phyloP scores from a whole-genome alignment of 257 asterid species.

The Catharanthus roseus region DNA sequence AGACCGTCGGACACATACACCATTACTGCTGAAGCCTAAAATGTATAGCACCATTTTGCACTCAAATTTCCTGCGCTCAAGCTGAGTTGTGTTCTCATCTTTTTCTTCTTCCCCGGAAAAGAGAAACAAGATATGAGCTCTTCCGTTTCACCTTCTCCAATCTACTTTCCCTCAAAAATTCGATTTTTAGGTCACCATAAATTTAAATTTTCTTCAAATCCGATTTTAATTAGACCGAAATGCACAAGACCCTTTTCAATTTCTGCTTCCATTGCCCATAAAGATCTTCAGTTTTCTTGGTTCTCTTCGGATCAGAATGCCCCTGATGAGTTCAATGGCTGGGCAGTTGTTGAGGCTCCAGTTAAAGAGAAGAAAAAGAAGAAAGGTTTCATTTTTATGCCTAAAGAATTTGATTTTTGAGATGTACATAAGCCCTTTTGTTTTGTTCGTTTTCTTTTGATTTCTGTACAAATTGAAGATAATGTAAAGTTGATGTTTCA shows the following conservation, averaged over 20 bases:
- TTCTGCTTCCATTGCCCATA: constrained; percentile 48
- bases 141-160: constrained; percentile 40
- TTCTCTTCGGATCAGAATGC: constrained; percentile 28
- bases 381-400: constrained; percentile 11
- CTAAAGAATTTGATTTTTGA: constrained; percentile 1
- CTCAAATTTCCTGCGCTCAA: constrained; percentile 12
- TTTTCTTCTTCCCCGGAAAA: neutral
- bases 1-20: no score
- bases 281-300: constrained; percentile 48
- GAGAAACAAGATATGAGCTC: constrained; percentile 38
- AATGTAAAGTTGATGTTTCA: constrained; percentile 14
- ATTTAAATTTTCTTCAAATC: constrained; percentile 30
- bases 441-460: neutral
- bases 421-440: neutral
- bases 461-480: constrained; percentile 5
- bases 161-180: constrained; percentile 33
- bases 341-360: constrained; percentile 55
- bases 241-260: constrained; percentile 26
- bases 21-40: no score
- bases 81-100: neutral
- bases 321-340: constrained; percentile 65
- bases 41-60: no score
- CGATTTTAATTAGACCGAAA: constrained; percentile 31
- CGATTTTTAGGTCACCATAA: constrained; percentile 32
- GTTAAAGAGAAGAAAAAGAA: constrained; percentile 30